These are phyloP conservation scores for Penicillium sp. DNA, from an alignment of 2,329 filamentous ascomycete species.

Conservation along the genomic window DNA sequence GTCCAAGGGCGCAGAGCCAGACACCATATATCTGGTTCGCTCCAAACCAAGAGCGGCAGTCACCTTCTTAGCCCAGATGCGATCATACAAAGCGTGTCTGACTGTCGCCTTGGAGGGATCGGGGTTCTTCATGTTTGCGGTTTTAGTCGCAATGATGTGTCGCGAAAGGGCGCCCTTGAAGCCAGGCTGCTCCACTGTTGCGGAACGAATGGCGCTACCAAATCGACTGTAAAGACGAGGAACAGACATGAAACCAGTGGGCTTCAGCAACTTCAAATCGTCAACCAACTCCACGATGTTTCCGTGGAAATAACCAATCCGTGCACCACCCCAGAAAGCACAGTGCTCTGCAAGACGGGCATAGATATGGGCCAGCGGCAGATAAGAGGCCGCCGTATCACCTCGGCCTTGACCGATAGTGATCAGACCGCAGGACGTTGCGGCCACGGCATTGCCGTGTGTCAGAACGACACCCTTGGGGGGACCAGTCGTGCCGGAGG, in stretches of 20 bases:
- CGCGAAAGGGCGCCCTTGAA: conserved; percentile 78
- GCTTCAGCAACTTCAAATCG: conserved; percentile 82
- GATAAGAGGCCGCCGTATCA: conserved; percentile 77
- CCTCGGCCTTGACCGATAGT: conserved; percentile 53
- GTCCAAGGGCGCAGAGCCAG: conserved; percentile 87
- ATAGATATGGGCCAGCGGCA: conserved; percentile 93
- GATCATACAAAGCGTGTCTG: conserved; percentile 52
- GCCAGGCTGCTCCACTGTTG: conserved; percentile 75
- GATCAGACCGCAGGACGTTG: conserved; percentile 61
- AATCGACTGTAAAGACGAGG: conserved; percentile 91
- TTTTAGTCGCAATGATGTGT: conserved; percentile 76
- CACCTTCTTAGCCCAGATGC: conserved; percentile 90
- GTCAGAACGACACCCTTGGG: conserved; percentile 70
- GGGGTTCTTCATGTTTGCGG: conserved; percentile 71
- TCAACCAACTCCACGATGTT: conserved; percentile 84
- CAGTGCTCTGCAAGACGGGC: conserved; percentile 79
- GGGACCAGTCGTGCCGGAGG: conserved; percentile 63
- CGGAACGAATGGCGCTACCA: conserved; percentile 74
- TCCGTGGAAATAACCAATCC: conserved; percentile 91
- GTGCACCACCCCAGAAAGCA: conserved; percentile 67
- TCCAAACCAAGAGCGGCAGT: conserved; percentile 78
- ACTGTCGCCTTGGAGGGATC: conserved; percentile 68
- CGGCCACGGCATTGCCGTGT: conserved; percentile 77
- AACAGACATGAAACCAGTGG: conserved; percentile 82
- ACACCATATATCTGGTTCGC: conserved; percentile 70